These are phyloP conservation scores for Crinitomyces ghanaensis DNA, from an alignment of 805 yeast genomes.

Conservation along the genomic window DNA sequence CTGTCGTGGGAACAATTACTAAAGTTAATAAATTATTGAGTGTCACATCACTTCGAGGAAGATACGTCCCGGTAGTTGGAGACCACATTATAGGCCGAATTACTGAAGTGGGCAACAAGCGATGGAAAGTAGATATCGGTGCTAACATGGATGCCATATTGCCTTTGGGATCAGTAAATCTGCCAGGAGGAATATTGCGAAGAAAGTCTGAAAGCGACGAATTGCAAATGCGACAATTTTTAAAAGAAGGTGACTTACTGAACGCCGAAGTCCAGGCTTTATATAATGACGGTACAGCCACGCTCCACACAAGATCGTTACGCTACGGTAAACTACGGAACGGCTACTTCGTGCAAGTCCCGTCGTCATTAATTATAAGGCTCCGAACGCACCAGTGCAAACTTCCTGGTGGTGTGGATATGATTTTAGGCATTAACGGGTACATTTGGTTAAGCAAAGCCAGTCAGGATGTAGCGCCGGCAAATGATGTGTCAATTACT, in stretches of 20 bases:
- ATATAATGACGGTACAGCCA: constrained; percentile 82
- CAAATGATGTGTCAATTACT: constrained; percentile 47
- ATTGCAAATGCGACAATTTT: constrained; percentile 84
- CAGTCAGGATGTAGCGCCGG: constrained; percentile 21
- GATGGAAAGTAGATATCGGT: constrained; percentile 97
- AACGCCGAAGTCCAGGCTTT: constrained; percentile 93
- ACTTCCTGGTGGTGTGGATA: constrained; percentile 88
- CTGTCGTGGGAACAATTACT: constrained; percentile 85
- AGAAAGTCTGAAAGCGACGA: constrained; percentile 93
- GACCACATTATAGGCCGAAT: constrained; percentile 92
- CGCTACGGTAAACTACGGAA: constrained; percentile 92
- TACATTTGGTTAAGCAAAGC: constrained; percentile 85
- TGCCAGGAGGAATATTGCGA: constrained; percentile 94
- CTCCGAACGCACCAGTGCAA: constrained; percentile 79
- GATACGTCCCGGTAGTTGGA: constrained; percentile 90
- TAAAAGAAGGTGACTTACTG: constrained; percentile 91
- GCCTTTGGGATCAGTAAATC: constrained; percentile 88
- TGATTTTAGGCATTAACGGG: constrained; percentile 90
- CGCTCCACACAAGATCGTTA: constrained; percentile 88
- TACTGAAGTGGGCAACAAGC: constrained; percentile 81
- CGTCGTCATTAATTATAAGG: constrained; percentile 70
- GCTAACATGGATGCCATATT: constrained; percentile 86
- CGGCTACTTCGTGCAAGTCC: constrained; percentile 73
- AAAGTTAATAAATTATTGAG: constrained; percentile 78
- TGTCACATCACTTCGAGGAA: constrained; percentile 75